Evolutionary conservation across 2,329 filamentous ascomycete genomes (phyloP).

Genomic region (Diplodia seriata): DNA sequence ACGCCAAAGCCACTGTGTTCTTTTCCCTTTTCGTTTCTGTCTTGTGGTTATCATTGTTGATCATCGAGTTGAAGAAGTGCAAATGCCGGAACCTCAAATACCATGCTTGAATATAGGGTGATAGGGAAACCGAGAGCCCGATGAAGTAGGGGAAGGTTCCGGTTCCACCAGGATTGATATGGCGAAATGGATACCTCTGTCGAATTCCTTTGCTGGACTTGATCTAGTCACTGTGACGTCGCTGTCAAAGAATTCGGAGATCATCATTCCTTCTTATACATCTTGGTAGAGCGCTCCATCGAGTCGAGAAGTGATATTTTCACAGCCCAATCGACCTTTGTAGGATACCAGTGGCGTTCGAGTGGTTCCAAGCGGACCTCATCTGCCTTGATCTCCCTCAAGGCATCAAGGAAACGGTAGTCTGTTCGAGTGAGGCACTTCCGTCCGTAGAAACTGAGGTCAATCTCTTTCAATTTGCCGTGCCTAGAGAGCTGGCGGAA

Average conservation of each 20-base stretch:
- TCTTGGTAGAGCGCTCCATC: slow-evolving; percentile 48
- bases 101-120: neutral
- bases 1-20: too few species aligned
- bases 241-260: neutral
- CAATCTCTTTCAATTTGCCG: slow-evolving; percentile 52
- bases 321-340: slow-evolving; percentile 46
- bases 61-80: neutral
- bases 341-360: slow-evolving; percentile 37
- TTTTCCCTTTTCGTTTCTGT: neutral
- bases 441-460: slow-evolving; percentile 53
- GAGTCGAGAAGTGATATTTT: slow-evolving; percentile 43
- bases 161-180: neutral
- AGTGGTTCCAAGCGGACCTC: slow-evolving; percentile 42
- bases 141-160: neutral
- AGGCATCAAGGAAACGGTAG: slow-evolving; percentile 53
- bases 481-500: slow-evolving; percentile 53
- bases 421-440: slow-evolving; percentile 45
- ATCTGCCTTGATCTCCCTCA: slow-evolving; percentile 55
- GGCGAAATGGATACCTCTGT: neutral
- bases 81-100: neutral
- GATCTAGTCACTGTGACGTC: too few species aligned
- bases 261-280: slow-evolving; percentile 40
- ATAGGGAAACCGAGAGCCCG: neutral
- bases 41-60: neutral
- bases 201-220: neutral